A percentile compares a stretch with the other conserved stretches of the same genome.
Evolutionary conservation across 2,329 filamentous ascomycete genomes (phyloP).

Genomic region (Talaromyces atroroseus): DNA sequence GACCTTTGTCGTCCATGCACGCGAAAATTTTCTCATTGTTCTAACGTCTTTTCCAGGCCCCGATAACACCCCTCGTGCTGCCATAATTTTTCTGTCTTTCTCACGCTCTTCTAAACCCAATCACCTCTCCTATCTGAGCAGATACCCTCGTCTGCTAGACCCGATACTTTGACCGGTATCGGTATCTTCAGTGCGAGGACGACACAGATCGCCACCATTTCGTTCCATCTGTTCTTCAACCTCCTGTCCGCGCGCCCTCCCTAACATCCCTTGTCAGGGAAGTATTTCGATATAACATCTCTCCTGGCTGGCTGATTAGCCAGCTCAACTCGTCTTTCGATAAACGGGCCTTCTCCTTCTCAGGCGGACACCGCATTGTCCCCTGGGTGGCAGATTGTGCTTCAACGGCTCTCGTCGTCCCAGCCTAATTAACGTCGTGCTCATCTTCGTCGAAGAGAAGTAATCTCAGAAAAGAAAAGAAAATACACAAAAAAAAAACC

Average conservation of each 20-base stretch:
- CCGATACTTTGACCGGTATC: conserved; percentile 83
- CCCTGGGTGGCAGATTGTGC: conserved; percentile 97
- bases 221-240: conserved; percentile 75
- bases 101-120: conserved; percentile 15
- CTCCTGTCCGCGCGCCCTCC: conserved; percentile 81
- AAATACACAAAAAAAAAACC: not conserved
- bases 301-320: conserved; percentile 66
- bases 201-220: conserved; percentile 71
- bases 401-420: conserved; percentile 54
- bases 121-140: conserved; percentile 36
- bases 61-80: conserved; percentile 51
- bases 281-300: conserved; percentile 26
- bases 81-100: conserved; percentile 11
- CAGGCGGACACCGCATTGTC: conserved; percentile 88
- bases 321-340: conserved; percentile 57
- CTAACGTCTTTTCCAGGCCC: conserved; percentile 44
- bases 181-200: conserved; percentile 66
- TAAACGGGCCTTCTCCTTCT: conserved; percentile 91
- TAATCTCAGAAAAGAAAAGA: not conserved
- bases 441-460: conserved; percentile 6
- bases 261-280: conserved; percentile 66
- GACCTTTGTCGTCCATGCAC: not conserved
- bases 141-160: conserved; percentile 70
- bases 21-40: not conserved
- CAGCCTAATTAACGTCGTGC: conserved; percentile 10